Percentiles rank a stretch among this genome's conserved stretches.
Conservation (phyloP, 768 basidiomycete species). For the Podaxis sp. region DNA sequence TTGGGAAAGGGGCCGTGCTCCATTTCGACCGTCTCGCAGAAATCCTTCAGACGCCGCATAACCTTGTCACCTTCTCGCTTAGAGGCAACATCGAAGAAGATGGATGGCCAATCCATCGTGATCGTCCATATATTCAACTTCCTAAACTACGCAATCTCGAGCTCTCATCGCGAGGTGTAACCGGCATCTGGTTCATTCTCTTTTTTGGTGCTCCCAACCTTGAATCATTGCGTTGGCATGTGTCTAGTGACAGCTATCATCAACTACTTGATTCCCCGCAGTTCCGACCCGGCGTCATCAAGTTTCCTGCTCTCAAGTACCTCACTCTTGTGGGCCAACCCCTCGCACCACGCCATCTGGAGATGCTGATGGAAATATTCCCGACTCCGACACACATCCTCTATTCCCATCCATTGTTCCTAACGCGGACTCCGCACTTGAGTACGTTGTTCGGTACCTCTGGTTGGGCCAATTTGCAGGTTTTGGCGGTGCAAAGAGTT, state of each 20-base stretch:
- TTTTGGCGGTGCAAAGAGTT: not conserved
- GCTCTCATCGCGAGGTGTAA: constrained; percentile 23
- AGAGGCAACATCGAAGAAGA: constrained; percentile 22
- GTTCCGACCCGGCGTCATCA: constrained; percentile 18
- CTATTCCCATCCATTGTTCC: not conserved
- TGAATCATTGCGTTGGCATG: constrained; percentile 36
- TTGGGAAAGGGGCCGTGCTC: constrained; percentile 13
- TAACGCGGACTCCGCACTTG: not conserved
- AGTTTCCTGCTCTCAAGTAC: constrained; percentile 33
- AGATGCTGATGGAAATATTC: not conserved
- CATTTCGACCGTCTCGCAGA: constrained; percentile 21
- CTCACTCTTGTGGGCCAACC: constrained; percentile 25
- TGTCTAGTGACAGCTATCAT: constrained; percentile 24
- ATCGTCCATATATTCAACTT: constrained; percentile 19
- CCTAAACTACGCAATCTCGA: constrained; percentile 27
- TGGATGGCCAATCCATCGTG: constrained; percentile 23
- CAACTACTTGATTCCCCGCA: constrained; percentile 23
- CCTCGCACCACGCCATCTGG: not conserved
- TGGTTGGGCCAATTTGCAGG: not conserved
- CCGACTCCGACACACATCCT: constrained; percentile 6
- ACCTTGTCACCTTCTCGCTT: constrained; percentile 30
- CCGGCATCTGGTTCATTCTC: constrained; percentile 29
- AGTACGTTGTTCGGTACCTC: too few species aligned
- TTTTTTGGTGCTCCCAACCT: constrained; percentile 29
- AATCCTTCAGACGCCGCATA: constrained; percentile 21